Percentiles rank a stretch among this genome's conserved stretches.
Evolutionary conservation across 352 stramenopile species (phyloP).

Genomic region (Pythium periplocum): DNA sequence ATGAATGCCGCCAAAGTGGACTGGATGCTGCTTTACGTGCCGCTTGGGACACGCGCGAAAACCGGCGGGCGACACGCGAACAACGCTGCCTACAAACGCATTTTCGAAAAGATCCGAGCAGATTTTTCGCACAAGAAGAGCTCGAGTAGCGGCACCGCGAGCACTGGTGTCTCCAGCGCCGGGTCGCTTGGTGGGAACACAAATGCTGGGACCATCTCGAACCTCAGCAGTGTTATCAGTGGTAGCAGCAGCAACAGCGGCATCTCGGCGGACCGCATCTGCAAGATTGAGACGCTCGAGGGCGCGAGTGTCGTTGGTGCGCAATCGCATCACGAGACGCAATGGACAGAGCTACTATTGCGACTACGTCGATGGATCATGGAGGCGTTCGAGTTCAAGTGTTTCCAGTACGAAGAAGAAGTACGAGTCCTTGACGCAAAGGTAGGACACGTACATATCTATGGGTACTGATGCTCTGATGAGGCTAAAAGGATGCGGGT

Average conservation of each 20-base stretch:
- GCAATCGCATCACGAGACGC: slow-evolving; percentile 70
- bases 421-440: slow-evolving; percentile 59
- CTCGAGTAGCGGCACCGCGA: slow-evolving; percentile 11
- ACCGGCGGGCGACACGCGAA: slow-evolving; percentile 23
- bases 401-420: slow-evolving; percentile 76
- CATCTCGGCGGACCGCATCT: slow-evolving; percentile 49
- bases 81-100: slow-evolving; percentile 65
- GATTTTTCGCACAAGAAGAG: slow-evolving; percentile 58
- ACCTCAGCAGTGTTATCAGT: slow-evolving; percentile 11
- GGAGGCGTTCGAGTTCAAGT: slow-evolving; percentile 76
- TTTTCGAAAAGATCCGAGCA: slow-evolving; percentile 62
- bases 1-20: slow-evolving; percentile 66
- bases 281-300: slow-evolving; percentile 79
- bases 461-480: not conserved
- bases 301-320: slow-evolving; percentile 54
- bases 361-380: slow-evolving; percentile 71
- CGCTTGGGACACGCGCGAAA: slow-evolving; percentile 66
- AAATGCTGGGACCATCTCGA: slow-evolving; percentile 1
- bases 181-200: not conserved
- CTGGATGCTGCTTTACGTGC: slow-evolving; percentile 84
- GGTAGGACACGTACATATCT: slow-evolving; percentile 14
- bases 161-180: not conserved
- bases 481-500: not conserved
- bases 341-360: slow-evolving; percentile 75
- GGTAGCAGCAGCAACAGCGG: slow-evolving; percentile 11